Conservation (phyloP, 1,284 basidiomycete species). For the Sanghuangporus baumii region DNA sequence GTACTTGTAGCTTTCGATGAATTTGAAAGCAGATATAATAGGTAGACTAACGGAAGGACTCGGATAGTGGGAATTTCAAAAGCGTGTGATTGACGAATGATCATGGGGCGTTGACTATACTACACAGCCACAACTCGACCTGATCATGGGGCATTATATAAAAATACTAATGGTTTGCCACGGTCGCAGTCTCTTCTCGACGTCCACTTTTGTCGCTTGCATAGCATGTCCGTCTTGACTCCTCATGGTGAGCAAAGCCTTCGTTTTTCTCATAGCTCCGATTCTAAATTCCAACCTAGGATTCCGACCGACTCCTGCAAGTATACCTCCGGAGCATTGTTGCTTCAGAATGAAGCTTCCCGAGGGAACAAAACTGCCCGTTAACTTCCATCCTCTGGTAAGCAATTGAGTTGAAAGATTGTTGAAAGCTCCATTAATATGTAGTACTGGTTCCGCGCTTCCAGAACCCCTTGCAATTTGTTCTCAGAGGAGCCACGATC, state of each 20-base stretch:
- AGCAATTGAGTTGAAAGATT: slow-evolving; percentile 17
- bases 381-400: slow-evolving; percentile 63
- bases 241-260: background rate
- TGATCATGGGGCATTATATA: background rate
- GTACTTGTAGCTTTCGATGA: background rate
- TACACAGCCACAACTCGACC: background rate
- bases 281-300: background rate
- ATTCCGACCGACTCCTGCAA: slow-evolving; percentile 55
- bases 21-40: background rate
- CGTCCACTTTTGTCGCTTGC: background rate
- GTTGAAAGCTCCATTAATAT: background rate
- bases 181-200: background rate
- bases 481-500: slow-evolving; percentile 70
- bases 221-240: slow-evolving; percentile 2
- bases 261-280: background rate
- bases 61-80: background rate
- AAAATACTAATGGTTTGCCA: background rate
- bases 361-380: slow-evolving; percentile 33
- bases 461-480: slow-evolving; percentile 69
- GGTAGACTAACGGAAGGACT: background rate
- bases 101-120: background rate
- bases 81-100: background rate
- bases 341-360: slow-evolving; percentile 39
- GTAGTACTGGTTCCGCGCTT: background rate
- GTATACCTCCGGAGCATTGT: slow-evolving; percentile 50